A percentile compares a stretch with the other conserved stretches of the same genome.
These are phyloP conservation scores for Aureobasidium sp. DNA, from an alignment of 2,329 filamentous ascomycete species.

Conservation along the genomic window DNA sequence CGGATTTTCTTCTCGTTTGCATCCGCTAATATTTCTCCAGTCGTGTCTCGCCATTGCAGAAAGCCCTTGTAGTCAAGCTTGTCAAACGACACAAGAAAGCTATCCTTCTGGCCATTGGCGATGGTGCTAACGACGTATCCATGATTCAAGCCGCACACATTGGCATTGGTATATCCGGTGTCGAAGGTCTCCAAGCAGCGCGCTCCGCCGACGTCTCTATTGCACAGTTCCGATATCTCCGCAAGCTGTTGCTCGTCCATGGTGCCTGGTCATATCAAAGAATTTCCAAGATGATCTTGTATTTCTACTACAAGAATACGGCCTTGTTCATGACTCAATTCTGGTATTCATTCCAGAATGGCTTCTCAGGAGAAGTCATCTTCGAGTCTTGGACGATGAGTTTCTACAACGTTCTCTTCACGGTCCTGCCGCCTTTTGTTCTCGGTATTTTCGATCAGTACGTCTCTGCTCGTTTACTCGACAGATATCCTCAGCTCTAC, in stretches of 20 bases:
- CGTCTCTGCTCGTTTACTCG: constrained; percentile 84
- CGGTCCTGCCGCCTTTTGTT: constrained; percentile 83
- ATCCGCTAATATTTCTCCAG: constrained; percentile 36
- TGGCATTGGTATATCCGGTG: constrained; percentile 91
- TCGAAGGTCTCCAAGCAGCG: constrained; percentile 94
- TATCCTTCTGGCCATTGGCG: constrained; percentile 89
- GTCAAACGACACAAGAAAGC: constrained; percentile 91
- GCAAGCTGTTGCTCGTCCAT: constrained; percentile 89
- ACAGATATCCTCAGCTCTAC: constrained; percentile 95
- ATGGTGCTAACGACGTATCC: constrained; percentile 98
- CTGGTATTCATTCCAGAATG: constrained; percentile 98
- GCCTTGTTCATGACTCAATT: constrained; percentile 98
- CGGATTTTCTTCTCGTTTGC: background rate
- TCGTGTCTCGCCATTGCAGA: constrained; percentile 93
- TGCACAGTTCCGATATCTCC: constrained; percentile 88
- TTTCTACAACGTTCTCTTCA: constrained; percentile 99
- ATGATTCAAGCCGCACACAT: constrained; percentile 99
- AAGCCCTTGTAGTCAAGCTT: constrained; percentile 94
- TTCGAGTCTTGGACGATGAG: constrained; percentile 99
- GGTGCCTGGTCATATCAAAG: constrained; percentile 97
- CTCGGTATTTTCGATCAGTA: constrained; percentile 97
- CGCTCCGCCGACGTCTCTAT: constrained; percentile 94
- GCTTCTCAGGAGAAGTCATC: constrained; percentile 94
- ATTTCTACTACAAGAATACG: constrained; percentile 99
- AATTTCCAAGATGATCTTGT: constrained; percentile 92